Percentiles rank a stretch among this genome's conserved stretches.
These are phyloP conservation scores for Aciculosporium take DNA, from an alignment of 2,329 filamentous ascomycete genomes.

Conservation along the genomic window DNA sequence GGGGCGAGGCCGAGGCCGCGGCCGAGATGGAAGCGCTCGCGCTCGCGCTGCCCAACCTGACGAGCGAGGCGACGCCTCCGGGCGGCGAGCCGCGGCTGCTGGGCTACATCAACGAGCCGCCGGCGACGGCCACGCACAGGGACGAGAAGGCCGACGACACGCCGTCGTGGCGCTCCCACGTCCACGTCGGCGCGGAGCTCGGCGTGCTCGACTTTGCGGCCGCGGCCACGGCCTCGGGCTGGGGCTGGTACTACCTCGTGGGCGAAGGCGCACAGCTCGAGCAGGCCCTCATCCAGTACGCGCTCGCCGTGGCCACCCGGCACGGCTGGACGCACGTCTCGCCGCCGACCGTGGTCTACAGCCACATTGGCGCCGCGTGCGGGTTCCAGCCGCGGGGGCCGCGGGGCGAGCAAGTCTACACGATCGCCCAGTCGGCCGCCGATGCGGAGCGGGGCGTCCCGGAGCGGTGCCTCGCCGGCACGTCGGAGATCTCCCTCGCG, in stretches of 20 bases:
- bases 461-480: slow-evolving; percentile 65
- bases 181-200: slow-evolving; percentile 75
- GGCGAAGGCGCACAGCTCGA: slow-evolving; percentile 88
- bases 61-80: slow-evolving; percentile 58
- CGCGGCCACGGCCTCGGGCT: slow-evolving; percentile 71
- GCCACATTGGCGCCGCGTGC: slow-evolving; percentile 77
- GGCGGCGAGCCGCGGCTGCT: slow-evolving; percentile 52
- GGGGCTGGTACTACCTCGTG: slow-evolving; percentile 97
- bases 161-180: slow-evolving; percentile 55
- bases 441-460: slow-evolving; percentile 51
- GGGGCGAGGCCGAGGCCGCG: slow-evolving; percentile 43
- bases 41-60: slow-evolving; percentile 73
- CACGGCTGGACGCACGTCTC: slow-evolving; percentile 69
- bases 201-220: slow-evolving; percentile 79
- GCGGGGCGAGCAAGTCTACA: slow-evolving; percentile 83
- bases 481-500: slow-evolving; percentile 87
- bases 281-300: slow-evolving; percentile 81
- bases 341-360: slow-evolving; percentile 83
- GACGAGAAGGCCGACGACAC: slow-evolving; percentile 13
- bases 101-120: slow-evolving; percentile 63
- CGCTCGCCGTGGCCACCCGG: slow-evolving; percentile 56
- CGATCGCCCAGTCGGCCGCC: slow-evolving; percentile 50
- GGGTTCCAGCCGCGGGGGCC: slow-evolving; percentile 90
- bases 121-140: no score
- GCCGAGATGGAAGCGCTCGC: slow-evolving; percentile 61